Evolutionary conservation across 2,329 filamentous ascomycete genomes (phyloP).

Genomic region (Aspergillus calidoustus): DNA sequence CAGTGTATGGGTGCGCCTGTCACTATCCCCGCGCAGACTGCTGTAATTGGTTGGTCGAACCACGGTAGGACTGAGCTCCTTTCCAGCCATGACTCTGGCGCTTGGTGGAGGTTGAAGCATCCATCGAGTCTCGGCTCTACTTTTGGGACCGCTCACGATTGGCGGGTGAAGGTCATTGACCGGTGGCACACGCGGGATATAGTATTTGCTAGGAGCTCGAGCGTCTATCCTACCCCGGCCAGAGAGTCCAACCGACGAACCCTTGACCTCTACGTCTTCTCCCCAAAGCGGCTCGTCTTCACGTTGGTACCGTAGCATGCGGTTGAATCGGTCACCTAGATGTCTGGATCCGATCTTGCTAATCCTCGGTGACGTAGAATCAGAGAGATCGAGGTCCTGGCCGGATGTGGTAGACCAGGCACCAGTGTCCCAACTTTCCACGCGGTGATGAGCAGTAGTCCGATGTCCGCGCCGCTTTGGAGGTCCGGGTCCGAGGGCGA

Average conservation of each 20-base stretch:
- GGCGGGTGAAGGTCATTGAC: slow-evolving; percentile 87
- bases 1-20: slow-evolving; percentile 18
- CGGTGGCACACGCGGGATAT: slow-evolving; percentile 67
- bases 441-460: slow-evolving; percentile 48
- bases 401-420: slow-evolving; percentile 49
- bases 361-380: slow-evolving; percentile 43
- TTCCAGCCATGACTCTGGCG: slow-evolving; percentile 88
- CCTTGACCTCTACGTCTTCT: slow-evolving; percentile 56
- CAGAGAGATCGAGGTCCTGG: slow-evolving; percentile 30
- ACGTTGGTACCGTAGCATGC: slow-evolving; percentile 73
- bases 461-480: slow-evolving; percentile 63
- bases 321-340: slow-evolving; percentile 71
- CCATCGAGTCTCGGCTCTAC: slow-evolving; percentile 76
- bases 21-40: slow-evolving; percentile 19
- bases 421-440: slow-evolving; percentile 62
- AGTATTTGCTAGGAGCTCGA: slow-evolving; percentile 59
- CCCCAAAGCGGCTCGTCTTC: slow-evolving; percentile 91
- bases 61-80: slow-evolving; percentile 53
- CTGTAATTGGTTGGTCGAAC: slow-evolving; percentile 26
- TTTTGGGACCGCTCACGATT: slow-evolving; percentile 74
- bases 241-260: slow-evolving; percentile 59
- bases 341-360: slow-evolving; percentile 51
- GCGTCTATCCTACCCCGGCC: slow-evolving; percentile 43
- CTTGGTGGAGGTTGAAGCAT: slow-evolving; percentile 93
- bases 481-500: slow-evolving; percentile 76